Evolutionary conservation across 1,139 yeast genomes (phyloP), one percentile per base, ranked within the genome.

Genomic region (Taphrina pruni): DNA sequence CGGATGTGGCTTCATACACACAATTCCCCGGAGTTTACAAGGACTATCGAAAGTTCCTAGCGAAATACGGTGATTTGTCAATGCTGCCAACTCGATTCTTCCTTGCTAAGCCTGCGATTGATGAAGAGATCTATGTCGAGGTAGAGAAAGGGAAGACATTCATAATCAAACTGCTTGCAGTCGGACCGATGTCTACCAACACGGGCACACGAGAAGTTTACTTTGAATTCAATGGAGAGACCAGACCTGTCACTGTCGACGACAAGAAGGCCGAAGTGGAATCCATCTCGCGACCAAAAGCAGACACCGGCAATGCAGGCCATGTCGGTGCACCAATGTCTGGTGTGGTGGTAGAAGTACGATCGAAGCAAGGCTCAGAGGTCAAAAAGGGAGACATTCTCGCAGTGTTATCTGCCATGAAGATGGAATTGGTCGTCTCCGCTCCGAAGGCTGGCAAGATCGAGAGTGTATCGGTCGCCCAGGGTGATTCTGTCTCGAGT

Each of bases 261-360:
- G 99, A 94, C 81, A 90, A 88, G 80, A 86, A 87, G 55, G 92
- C 92, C 68, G 87, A 93, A 65, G 87, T 93, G 71, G 97, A 91
- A 80, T 85, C 90, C 62, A 85, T 89, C 73, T 83, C 95, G 41
- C 89, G 97, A 79, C 89, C 93, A 74, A 95, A 94, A 85, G 99
- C 98, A 62, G 90, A 88, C 74, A 83, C 87, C 20, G 87, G 86
- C 77, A 89, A 90, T 79, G 92, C 96, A 71, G 89, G 88, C 77
- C 97, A 95, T 75, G 88, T 95, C 73, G 99, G 98, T 75, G 97
- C 99, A 5, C 99, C 99, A 80, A 94, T 94, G 99, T 96, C 98
- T 45, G 99, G 99, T 82, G 98, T 94, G 72, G 92, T 94, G 71
- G 91, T 94, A 74, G 99, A 95, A 81, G 88, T 94, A 70, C 90